These are phyloP conservation scores for Lepidium campestre DNA, from an alignment of 441 rosid species.

Conservation along the genomic window DNA sequence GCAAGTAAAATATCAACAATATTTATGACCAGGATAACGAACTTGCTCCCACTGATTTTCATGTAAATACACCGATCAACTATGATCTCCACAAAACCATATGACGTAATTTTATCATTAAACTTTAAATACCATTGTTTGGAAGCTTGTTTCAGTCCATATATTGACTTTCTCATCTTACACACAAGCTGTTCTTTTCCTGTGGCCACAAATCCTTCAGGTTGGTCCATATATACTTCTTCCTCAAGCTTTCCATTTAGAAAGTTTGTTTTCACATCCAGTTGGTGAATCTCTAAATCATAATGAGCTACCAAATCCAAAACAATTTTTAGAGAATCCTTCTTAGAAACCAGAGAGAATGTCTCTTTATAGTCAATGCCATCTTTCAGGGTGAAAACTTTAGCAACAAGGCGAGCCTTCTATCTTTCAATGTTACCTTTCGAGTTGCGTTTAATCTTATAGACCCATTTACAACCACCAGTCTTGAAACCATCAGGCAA, in stretches of 20 bases:
- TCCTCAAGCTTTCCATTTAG: neutral
- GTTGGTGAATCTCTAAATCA: neutral
- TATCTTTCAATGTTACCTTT: too few species aligned
- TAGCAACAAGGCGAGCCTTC: too few species aligned
- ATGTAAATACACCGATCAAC: neutral
- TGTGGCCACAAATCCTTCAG: neutral
- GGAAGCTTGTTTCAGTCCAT: neutral
- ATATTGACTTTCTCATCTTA: neutral
- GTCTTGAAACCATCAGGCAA: too few species aligned
- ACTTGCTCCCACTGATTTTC: neutral
- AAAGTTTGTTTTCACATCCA: neutral
- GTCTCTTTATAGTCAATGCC: neutral
- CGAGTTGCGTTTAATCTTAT: too few species aligned
- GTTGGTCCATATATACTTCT: neutral
- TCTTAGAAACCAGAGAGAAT: neutral
- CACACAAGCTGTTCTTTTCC: neutral
- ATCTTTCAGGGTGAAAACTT: neutral
- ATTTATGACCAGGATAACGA: neutral
- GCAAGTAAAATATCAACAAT: neutral
- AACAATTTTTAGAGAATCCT: neutral
- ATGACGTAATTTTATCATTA: neutral
- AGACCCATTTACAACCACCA: too few species aligned
- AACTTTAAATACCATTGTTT: neutral
- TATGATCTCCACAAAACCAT: neutral
- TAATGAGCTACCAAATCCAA: neutral